phyloP scores from a whole-genome alignment of 495 filamentous ascomycete species.

The Trichoderma virens region DNA sequence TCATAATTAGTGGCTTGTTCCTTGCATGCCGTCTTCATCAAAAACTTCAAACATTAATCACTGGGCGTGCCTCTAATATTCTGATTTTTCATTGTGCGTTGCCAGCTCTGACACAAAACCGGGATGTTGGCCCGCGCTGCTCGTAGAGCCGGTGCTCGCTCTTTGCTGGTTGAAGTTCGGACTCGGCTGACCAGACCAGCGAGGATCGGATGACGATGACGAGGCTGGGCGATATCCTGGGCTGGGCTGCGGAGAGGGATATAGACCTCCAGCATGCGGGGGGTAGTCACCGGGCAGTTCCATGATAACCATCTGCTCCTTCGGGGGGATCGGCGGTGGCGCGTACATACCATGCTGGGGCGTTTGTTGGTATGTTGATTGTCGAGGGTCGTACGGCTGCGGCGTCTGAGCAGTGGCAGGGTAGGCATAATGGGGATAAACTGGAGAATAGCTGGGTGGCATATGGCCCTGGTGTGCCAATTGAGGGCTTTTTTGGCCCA shows the following conservation, averaged over 20 bases:
- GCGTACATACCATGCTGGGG: constrained; percentile 7
- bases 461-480: constrained; percentile 26
- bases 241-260: constrained; percentile 17
- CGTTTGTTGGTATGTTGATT: constrained; percentile 15
- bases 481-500: constrained; percentile 12
- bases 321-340: constrained; percentile 6
- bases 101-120: neutral
- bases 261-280: constrained; percentile 18
- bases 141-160: neutral
- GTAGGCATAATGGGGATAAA: constrained; percentile 22
- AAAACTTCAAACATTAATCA: neutral
- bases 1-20: too few relatives aligned
- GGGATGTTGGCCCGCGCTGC: neutral
- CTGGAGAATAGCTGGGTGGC: constrained; percentile 35
- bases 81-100: neutral
- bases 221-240: constrained; percentile 19
- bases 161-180: constrained; percentile 13
- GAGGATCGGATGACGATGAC: constrained; percentile 25
- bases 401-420: constrained; percentile 18
- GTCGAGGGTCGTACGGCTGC: constrained; percentile 18
- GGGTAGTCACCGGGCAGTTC: constrained; percentile 37
- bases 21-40: neutral
- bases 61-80: neutral
- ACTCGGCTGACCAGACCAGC: constrained; percentile 24
- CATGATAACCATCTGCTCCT: constrained; percentile 23